Percentiles rank a stretch among this genome's conserved stretches.
These are phyloP conservation scores for Lachancea fermentati DNA, from an alignment of 805 yeast species.

Conservation along the genomic window DNA sequence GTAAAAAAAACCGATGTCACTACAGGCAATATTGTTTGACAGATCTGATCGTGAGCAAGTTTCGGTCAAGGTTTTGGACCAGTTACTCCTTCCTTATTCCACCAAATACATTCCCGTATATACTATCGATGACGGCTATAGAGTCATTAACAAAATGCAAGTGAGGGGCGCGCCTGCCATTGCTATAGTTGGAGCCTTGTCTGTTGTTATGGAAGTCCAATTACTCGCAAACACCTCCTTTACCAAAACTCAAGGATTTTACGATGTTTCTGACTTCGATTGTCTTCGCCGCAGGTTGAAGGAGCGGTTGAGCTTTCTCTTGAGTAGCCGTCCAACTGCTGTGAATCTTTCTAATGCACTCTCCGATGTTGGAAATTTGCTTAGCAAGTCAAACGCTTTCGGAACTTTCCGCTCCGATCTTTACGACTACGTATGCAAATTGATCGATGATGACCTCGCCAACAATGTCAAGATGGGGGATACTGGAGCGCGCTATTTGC, in stretches of 20 bases:
- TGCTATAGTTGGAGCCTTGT: conserved; percentile 87
- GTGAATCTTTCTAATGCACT: conserved; percentile 79
- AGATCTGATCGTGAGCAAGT: conserved; percentile 29
- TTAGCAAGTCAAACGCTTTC: conserved; percentile 29
- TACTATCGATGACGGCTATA: conserved; percentile 68
- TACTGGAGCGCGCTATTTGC: conserved; percentile 70
- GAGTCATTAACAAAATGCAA: conserved; percentile 84
- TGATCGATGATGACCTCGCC: conserved; percentile 71
- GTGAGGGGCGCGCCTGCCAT: conserved; percentile 99
- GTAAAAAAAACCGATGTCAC: conserved; percentile 34
- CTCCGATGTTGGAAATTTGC: conserved; percentile 31
- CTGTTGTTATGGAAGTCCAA: conserved; percentile 69
- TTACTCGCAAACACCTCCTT: conserved; percentile 27
- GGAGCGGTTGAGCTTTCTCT: conserved; percentile 55
- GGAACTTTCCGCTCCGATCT: conserved; percentile 27
- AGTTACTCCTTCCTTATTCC: conserved; percentile 73
- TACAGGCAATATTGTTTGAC: conserved; percentile 67
- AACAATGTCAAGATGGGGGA: conserved; percentile 76
- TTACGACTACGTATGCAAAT: conserved; percentile 41
- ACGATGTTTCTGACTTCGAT: conserved; percentile 30
- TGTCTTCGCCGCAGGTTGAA: conserved; percentile 36
- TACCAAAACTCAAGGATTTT: conserved; percentile 22
- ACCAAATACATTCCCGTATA: conserved; percentile 59
- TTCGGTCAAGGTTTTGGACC: conserved; percentile 66
- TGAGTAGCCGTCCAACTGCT: conserved; percentile 89